These are phyloP conservation scores for Hymenotorrendiella dingleyae DNA, from an alignment of 2,329 filamentous ascomycete genomes.

Conservation along the genomic window DNA sequence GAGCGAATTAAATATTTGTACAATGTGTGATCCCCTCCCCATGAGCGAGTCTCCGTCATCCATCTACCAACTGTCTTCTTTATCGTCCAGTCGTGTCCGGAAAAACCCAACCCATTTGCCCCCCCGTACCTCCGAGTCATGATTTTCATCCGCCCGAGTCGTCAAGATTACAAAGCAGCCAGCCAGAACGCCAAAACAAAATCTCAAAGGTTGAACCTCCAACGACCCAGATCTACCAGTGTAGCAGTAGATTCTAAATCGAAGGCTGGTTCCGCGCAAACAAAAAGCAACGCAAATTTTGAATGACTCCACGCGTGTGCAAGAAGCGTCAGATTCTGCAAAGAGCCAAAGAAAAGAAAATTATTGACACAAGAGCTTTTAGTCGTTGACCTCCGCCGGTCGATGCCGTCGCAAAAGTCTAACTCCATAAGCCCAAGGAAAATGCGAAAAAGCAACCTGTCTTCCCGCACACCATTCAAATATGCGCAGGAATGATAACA, in stretches of 20 bases:
- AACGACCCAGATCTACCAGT: conserved; percentile 11
- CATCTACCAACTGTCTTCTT: conserved; percentile 4
- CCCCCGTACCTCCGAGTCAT: too few species aligned
- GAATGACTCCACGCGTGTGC: too few species aligned
- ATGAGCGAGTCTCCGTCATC: conserved; percentile 9
- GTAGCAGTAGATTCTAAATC: conserved; percentile 11
- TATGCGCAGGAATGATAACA: conserved; percentile 25
- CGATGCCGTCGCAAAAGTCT: conserved; percentile 19
- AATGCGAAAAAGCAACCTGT: conserved; percentile 28
- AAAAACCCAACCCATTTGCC: too few species aligned
- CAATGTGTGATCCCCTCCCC: conserved; percentile 21
- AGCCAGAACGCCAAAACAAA: conserved; percentile 22
- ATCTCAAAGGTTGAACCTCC: not conserved
- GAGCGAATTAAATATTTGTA: conserved; percentile 31
- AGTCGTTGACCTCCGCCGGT: conserved; percentile 18
- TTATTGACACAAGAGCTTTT: conserved; percentile 31
- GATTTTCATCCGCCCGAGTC: too few species aligned
- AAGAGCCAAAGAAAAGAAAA: conserved; percentile 17
- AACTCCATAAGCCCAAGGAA: conserved; percentile 27
- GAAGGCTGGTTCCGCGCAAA: conserved; percentile 10
- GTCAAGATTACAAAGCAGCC: conserved; percentile 29
- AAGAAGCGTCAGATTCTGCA: conserved; percentile 10
- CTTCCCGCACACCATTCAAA: conserved; percentile 28
- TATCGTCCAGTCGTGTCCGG: too few species aligned
- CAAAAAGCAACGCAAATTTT: conserved; percentile 3